A percentile compares a stretch with the other conserved stretches of the same genome.
Conservation (phyloP, 805 yeast species). For the Monosporozyma unispora region DNA sequence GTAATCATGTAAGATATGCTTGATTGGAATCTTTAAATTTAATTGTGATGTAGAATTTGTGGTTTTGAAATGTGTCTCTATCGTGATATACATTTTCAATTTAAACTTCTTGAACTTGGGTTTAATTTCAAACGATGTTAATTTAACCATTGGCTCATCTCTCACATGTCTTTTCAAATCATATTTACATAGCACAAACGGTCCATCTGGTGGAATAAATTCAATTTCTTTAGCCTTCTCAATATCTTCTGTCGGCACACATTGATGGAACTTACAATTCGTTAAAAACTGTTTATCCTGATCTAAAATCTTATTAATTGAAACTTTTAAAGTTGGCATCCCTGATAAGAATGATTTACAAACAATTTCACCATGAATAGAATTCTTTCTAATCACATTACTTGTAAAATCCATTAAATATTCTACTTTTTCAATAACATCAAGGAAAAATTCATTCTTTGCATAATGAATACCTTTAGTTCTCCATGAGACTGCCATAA, state of each 20-base stretch:
- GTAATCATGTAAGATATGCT: slow-evolving; percentile 29
- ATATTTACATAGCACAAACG: slow-evolving; percentile 47
- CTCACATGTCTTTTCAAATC: slow-evolving; percentile 27
- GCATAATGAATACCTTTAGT: slow-evolving; percentile 82
- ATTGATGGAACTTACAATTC: slow-evolving; percentile 79
- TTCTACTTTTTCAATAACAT: slow-evolving; percentile 67
- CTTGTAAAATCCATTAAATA: slow-evolving; percentile 54
- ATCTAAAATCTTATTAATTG: slow-evolving; percentile 57
- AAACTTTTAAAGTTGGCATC: slow-evolving; percentile 76
- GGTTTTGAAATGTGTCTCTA: slow-evolving; percentile 30
- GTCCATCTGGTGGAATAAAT: slow-evolving; percentile 88
- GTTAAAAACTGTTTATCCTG: slow-evolving; percentile 38
- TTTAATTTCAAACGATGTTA: slow-evolving; percentile 18
- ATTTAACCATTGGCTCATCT: slow-evolving; percentile 33
- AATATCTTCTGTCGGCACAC: slow-evolving; percentile 65
- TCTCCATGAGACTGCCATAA: slow-evolving; percentile 81
- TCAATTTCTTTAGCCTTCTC: slow-evolving; percentile 47
- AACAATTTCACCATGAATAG: slow-evolving; percentile 62
- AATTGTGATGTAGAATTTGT: slow-evolving; percentile 29
- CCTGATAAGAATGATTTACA: slow-evolving; percentile 78
- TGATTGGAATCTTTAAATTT: slow-evolving; percentile 26
- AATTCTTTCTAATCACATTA: slow-evolving; percentile 54
- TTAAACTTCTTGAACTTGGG: slow-evolving; percentile 21
- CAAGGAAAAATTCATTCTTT: slow-evolving; percentile 84
- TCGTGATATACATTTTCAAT: slow-evolving; percentile 16